These are phyloP conservation scores for Pyrus bretschneideri DNA, from an alignment of 306 rosid genomes.

Conservation along the genomic window DNA sequence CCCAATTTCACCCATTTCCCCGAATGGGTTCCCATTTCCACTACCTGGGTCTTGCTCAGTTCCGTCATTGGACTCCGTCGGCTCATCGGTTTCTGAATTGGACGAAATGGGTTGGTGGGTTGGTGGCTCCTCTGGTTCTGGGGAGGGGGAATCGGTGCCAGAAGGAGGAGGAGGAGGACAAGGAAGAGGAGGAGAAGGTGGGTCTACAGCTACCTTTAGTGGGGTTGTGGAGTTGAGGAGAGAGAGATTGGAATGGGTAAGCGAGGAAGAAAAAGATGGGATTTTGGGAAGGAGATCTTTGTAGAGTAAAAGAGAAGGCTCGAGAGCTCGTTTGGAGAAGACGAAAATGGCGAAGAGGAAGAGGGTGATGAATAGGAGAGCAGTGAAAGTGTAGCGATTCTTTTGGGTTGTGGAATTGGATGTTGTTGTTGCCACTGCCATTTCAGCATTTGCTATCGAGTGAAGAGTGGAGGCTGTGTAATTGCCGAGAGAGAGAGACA, in stretches of 20 bases:
- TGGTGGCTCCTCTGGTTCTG: constrained; percentile 9
- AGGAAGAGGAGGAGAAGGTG: not conserved
- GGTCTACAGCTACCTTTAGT: not conserved
- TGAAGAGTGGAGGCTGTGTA: not conserved
- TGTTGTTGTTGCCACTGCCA: constrained; percentile 3
- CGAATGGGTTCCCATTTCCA: constrained; percentile 8
- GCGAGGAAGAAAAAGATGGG: constrained; percentile 13
- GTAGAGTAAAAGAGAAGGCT: constrained; percentile 35
- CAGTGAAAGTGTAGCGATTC: constrained; percentile 30
- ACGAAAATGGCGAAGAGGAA: constrained; percentile 39
- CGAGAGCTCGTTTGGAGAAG: constrained; percentile 42
- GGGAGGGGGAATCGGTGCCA: not conserved
- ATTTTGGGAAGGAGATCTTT: constrained; percentile 40
- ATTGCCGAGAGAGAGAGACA: not conserved
- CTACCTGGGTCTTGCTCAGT: not conserved
- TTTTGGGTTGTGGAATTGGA: constrained; percentile 13
- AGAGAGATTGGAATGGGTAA: constrained; percentile 1
- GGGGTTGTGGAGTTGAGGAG: not conserved
- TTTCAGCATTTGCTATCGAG: constrained; percentile 21
- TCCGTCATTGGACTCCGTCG: constrained; percentile 4
- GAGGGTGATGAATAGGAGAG: constrained; percentile 40
- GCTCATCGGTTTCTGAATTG: not conserved
- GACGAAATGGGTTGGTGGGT: constrained; percentile 9
- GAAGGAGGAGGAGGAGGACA: constrained; percentile 4
- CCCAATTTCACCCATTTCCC: constrained; percentile 9